phyloP scores from a whole-genome alignment of 257 asterid genomes.

The Primulina huaijiensis region DNA sequence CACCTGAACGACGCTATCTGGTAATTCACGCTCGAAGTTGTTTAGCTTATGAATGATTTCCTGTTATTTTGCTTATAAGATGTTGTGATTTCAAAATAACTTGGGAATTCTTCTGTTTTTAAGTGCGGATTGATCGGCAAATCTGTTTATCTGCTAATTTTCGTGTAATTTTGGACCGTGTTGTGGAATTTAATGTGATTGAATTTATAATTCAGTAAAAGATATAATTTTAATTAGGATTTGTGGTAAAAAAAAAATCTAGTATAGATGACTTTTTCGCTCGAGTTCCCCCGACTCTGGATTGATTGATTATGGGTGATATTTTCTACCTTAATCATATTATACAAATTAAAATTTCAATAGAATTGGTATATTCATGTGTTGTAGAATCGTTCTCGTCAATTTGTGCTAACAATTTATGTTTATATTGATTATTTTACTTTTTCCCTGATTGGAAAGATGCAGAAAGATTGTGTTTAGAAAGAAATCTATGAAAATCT shows the following conservation, averaged over 20 bases:
- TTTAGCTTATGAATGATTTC: too few species aligned
- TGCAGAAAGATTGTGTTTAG: too few species aligned
- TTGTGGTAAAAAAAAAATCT: too few species aligned
- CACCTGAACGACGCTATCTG: too few species aligned
- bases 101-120: not conserved
- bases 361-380: not conserved
- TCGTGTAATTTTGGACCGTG: not conserved
- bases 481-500: too few species aligned
- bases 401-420: not conserved
- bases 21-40: too few species aligned
- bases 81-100: not conserved
- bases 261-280: too few species aligned
- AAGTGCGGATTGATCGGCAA: not conserved
- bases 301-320: too few species aligned
- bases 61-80: not conserved
- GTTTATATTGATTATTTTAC: not conserved
- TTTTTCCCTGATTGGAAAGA: not conserved
- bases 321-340: too few species aligned
- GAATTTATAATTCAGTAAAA: not conserved
- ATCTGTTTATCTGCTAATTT: not conserved
- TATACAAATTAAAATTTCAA: not conserved
- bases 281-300: too few species aligned
- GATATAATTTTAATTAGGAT: too few species aligned
- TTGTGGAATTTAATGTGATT: not conserved
- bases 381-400: not conserved